Base-by-base conservation (phyloP, 148 eudicot genomes). In the Fagopyrum tataricum region DNA sequence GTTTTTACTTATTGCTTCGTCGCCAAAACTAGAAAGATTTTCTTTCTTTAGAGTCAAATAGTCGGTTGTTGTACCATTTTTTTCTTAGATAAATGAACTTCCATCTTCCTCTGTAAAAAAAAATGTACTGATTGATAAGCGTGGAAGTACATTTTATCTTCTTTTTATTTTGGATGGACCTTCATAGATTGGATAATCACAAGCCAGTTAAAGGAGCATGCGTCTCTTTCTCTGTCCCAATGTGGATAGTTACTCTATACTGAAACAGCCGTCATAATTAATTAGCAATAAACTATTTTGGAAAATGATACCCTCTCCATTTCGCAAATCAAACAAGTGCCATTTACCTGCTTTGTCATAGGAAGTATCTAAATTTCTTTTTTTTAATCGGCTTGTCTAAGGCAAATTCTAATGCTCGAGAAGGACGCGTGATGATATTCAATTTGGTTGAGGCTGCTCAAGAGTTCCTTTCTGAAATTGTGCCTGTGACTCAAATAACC, bases 371-470 rank as follows among this genome's bases (percentile, higher is more conserved):
- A 6, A 13, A 31, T 64, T 37, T 4, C 69, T 13, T 64, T 39
- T 14, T 37, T 81, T 5, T 31, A 31, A 31, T 9, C 23, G 24
- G 53, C 76, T 69, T 81, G 64, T 74, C 77, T 43, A 83, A 95
- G 99, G 99, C 99, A 69, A 92, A 88, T 85, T 82, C 89, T 55
- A 95, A 95, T 85, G 90, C 99, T 78, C 90, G 97, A 80, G 99
- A 95, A 82, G 99, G 99, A 41, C 99, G 99, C 70, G 99, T 88
- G 11, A 95, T 95, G 99, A 87, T 95, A 74, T 92, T 90, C 85
- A 95, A 92, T 81, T 86, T 95, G 86, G 99, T 92, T 75, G 99
- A 95, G 86, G 97, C 94, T 84, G 99, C 99, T 74, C 99, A 95
- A 84, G 99, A 95, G 75, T 95, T 92, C 84, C 89, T 95, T 79